Base-by-base conservation (phyloP, 2,329 filamentous ascomycete species). In the Aspergillus fumigatus region DNA sequence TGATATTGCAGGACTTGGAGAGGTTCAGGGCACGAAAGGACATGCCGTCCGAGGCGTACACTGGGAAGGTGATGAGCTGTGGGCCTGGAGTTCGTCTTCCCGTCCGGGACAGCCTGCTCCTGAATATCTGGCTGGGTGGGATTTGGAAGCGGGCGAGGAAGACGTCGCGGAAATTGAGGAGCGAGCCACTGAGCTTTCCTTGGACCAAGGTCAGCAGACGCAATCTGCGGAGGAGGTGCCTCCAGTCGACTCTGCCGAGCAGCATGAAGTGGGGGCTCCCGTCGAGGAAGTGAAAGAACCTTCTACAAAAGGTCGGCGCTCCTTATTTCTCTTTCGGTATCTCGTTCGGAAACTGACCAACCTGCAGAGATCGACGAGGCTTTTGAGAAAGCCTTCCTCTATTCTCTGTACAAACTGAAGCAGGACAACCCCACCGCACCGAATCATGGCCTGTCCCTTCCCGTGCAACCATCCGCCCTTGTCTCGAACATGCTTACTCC, bases 11-110 rank as follows among this genome's bases (percentile, higher is more conserved):
- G 75, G 73, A 1, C 67, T 88, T 52, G 71, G 67, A 1, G 75
- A 78, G 51, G 84, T 86, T 5, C 81, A 82, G 65, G 85, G 86
- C 0, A 75, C 78, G 14, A 87, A 84, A 65, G 86, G 86, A 0
- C 82, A 84, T 72, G 86, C 86, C 1, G 84, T 88, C 9, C 79
- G 83, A 60, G 85, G 82, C 3, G 73, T 88, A 50, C 86, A 88
- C 65, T 88, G 86, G 86, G 79, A 80, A 58, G 85, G 86, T 1
- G 86, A 89, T 72, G 86, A 89, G 72, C 67, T 88, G n/a, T 88
- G 85, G 84, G 76, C 77, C 4, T 87, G 84, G 82, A 85, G 80
- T 64, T 75, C 79, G 32, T 76, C 74, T 27, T 82, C 79, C 4
- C 80, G 77, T 57, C 77, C 80, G 19, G 85, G 84, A 9, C 73